A percentile compares a stretch with the other conserved stretches of the same genome.
phyloP scores from a whole-genome alignment of 257 asterid genomes.

The Jasminum sambac region DNA sequence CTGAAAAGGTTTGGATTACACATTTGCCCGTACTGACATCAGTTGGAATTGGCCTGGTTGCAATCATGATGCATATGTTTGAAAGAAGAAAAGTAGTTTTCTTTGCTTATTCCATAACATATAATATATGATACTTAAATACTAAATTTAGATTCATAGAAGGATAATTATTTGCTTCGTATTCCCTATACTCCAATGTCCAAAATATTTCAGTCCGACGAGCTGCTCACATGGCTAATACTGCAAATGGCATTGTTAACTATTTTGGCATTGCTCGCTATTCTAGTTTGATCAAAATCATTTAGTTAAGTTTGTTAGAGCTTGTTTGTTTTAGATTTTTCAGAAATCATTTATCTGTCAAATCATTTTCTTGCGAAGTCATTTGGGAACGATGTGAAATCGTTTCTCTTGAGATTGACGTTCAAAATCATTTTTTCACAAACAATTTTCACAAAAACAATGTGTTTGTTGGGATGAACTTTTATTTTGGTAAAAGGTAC shows the following conservation, averaged over 20 bases:
- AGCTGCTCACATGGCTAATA: neutral
- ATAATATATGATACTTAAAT: neutral
- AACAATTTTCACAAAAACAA: too few relatives aligned
- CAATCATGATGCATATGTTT: neutral
- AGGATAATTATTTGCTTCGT: neutral
- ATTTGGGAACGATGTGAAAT: too few relatives aligned
- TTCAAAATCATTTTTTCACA: too few relatives aligned
- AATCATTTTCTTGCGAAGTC: too few relatives aligned
- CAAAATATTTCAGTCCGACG: neutral
- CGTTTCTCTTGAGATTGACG: too few relatives aligned
- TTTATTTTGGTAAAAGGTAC: too few relatives aligned
- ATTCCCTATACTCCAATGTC: neutral
- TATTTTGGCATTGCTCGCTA: neutral
- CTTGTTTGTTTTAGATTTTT: too few relatives aligned
- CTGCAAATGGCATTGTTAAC: neutral
- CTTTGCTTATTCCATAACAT: neutral
- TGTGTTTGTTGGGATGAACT: too few relatives aligned
- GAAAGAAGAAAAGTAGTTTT: neutral
- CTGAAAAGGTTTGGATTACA: neutral
- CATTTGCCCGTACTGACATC: neutral
- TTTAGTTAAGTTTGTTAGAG: neutral
- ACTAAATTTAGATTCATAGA: neutral
- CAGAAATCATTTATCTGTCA: too few relatives aligned
- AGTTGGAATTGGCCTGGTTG: neutral
- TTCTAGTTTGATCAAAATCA: neutral